A percentile compares a stretch with the other conserved stretches of the same genome.
These are phyloP conservation scores for Thymus mandschuricus DNA, from an alignment of 257 asterid genomes.

Conservation along the genomic window DNA sequence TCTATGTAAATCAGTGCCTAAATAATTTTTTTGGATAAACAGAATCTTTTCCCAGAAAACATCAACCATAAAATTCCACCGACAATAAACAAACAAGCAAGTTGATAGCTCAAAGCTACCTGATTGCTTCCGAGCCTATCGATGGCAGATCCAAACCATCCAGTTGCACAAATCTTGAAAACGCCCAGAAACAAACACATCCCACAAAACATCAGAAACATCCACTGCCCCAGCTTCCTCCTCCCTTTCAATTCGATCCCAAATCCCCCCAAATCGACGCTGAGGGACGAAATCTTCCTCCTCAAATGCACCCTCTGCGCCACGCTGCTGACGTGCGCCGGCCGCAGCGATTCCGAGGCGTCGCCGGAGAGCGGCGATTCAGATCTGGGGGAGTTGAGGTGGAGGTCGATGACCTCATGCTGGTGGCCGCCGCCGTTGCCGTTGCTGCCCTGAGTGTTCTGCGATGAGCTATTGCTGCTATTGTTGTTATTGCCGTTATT, in stretches of 20 bases:
- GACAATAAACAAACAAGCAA: conserved; percentile 9
- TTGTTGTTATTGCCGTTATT: conserved; percentile 17
- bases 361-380: conserved; percentile 57
- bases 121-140: conserved; percentile 62
- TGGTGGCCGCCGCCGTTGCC: conserved; percentile 36
- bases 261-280: conserved; percentile 67
- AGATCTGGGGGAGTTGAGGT: conserved; percentile 88
- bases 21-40: too few relatives aligned
- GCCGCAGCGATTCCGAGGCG: conserved; percentile 54
- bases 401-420: conserved; percentile 79
- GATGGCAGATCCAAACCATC: conserved; percentile 96
- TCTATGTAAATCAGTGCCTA: too few relatives aligned
- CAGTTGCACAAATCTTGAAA: conserved; percentile 84
- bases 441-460: conserved; percentile 38
- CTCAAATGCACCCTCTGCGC: conserved; percentile 76
- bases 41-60: not conserved
- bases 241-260: conserved; percentile 75
- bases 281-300: conserved; percentile 67
- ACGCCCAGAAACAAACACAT: conserved; percentile 76
- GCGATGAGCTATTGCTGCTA: conserved; percentile 38
- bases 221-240: conserved; percentile 77
- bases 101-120: conserved; percentile 42
- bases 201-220: conserved; percentile 85
- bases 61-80: not conserved
- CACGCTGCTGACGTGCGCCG: conserved; percentile 61